phyloP scores from a whole-genome alignment of 768 basidiomycete species.

The Boletus rubropictus region DNA sequence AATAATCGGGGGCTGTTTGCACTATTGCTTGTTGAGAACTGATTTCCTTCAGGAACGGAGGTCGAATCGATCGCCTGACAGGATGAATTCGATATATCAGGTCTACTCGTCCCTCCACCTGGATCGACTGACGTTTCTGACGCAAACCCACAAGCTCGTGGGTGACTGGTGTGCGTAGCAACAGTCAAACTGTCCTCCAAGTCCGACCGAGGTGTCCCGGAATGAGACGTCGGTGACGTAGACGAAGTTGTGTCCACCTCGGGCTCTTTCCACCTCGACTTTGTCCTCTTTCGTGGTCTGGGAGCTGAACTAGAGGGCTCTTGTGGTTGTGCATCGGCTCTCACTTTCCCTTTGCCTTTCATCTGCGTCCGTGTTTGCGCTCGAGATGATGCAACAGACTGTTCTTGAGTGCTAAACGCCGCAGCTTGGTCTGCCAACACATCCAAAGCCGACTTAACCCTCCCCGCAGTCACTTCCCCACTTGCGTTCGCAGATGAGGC shows the following conservation, averaged over 20 bases:
- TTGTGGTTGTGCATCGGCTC: not conserved
- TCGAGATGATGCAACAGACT: constrained; percentile 3
- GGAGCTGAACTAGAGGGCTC: constrained; percentile 1
- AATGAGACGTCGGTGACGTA: constrained; percentile 7
- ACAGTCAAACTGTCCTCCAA: not conserved
- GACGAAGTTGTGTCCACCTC: constrained; percentile 6
- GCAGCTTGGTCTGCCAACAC: constrained; percentile 73
- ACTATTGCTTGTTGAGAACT: not conserved
- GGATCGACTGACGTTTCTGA: constrained; percentile 19
- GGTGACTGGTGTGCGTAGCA: not conserved
- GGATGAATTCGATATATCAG: not conserved
- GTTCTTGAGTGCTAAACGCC: constrained; percentile 39
- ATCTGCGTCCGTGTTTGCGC: not conserved
- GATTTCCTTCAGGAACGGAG: not conserved
- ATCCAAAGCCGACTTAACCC: constrained; percentile 54
- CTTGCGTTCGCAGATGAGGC: not conserved
- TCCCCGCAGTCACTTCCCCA: constrained; percentile 4
- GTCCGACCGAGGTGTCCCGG: constrained; percentile 16
- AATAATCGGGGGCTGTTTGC: not conserved
- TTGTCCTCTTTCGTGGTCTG: constrained; percentile 9
- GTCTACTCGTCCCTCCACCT: constrained; percentile 10
- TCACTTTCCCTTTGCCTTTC: constrained; percentile 23
- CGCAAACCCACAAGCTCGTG: not conserved
- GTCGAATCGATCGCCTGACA: constrained; percentile 9
- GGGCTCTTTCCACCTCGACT: constrained; percentile 3